Percentiles rank a stretch among this genome's conserved stretches.
Evolutionary conservation across 345 rosid species (phyloP).

Genomic region (Leavenworthia alabamica): DNA sequence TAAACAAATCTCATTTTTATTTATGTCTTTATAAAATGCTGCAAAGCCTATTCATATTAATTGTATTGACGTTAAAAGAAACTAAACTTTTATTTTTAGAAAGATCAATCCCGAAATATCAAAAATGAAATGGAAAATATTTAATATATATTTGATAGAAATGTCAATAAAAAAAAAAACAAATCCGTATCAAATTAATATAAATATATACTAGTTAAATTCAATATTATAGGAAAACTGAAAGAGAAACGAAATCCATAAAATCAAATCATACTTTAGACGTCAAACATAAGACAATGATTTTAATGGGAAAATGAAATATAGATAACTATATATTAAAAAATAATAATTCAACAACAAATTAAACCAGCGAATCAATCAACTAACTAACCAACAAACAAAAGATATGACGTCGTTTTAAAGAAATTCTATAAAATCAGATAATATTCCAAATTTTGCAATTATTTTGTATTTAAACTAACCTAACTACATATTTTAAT

Average conservation of each 20-base stretch:
- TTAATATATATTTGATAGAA: background rate
- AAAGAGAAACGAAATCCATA: background rate
- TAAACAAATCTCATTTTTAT: background rate
- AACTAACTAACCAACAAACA: constrained; percentile 32
- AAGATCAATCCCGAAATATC: background rate
- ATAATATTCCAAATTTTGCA: constrained; percentile 19
- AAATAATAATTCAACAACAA: constrained; percentile 23
- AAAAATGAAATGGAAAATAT: background rate
- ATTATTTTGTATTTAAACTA: constrained; percentile 17
- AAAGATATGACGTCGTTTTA: constrained; percentile 16
- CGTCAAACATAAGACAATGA: constrained; percentile 7
- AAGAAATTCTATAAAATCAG: constrained; percentile 18
- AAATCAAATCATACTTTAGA: background rate
- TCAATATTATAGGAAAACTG: background rate
- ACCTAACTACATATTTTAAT: background rate
- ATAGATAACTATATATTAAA: background rate
- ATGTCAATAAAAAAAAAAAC: background rate
- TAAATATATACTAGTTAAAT: too few species aligned
- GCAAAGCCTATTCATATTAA: background rate
- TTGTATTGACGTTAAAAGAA: background rate
- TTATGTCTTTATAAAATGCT: too few species aligned
- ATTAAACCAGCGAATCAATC: constrained; percentile 24
- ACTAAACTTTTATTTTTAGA: background rate
- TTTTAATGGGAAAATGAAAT: background rate
- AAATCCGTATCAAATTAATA: background rate